Conservation (phyloP, 169 alveolate species). For the Eimeria acervulina region DNA sequence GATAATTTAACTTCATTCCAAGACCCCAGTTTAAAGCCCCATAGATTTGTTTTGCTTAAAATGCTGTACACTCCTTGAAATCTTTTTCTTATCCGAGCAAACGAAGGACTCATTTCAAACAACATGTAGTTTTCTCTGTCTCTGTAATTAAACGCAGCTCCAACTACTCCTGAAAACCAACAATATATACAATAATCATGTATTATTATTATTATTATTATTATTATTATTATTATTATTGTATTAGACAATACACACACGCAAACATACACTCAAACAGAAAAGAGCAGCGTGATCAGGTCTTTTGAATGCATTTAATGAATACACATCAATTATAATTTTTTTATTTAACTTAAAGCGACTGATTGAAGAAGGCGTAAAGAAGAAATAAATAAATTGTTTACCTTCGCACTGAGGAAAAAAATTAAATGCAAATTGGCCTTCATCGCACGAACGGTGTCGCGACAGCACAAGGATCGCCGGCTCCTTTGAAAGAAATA, state of each 20-base stretch:
- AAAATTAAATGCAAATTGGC: constrained; percentile 87
- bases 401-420: constrained; percentile 90
- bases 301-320: no score
- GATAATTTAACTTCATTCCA: no score
- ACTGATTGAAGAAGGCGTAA: no score
- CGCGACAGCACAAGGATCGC: constrained; percentile 88
- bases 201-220: background rate
- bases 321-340: background rate
- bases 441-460: constrained; percentile 89
- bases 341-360: background rate
- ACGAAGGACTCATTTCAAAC: constrained; percentile 88
- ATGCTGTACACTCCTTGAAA: constrained; percentile 86
- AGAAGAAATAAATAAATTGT: background rate
- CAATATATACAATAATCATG: background rate
- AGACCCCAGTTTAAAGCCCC: constrained; percentile 84
- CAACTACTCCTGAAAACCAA: constrained; percentile 84
- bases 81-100: constrained; percentile 88
- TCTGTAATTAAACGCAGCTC: constrained; percentile 88
- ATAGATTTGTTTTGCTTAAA: constrained; percentile 87
- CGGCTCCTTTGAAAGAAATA: constrained; percentile 49
- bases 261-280: no score
- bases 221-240: background rate
- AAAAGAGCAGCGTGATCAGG: no score
- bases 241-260: background rate
- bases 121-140: constrained; percentile 90